A percentile compares a stretch with the other conserved stretches of the same genome.
These are phyloP conservation scores for Aurinia saxatilis DNA, from an alignment of 345 rosid genomes.

Conservation along the genomic window DNA sequence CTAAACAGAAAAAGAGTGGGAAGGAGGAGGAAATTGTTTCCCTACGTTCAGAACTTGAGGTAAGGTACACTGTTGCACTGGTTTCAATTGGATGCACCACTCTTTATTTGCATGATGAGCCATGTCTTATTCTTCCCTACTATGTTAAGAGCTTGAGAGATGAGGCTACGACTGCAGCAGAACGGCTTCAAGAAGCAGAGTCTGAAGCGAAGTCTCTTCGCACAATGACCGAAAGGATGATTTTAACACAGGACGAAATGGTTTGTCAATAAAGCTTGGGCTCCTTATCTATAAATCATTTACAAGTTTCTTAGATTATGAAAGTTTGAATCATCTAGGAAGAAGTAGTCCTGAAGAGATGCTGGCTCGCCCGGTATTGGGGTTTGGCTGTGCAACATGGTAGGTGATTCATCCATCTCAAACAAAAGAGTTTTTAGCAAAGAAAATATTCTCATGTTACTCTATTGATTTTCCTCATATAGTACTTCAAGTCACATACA, in stretches of 20 bases:
- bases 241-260: constrained; percentile 89
- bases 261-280: constrained; percentile 35
- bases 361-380: constrained; percentile 99
- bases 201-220: constrained; percentile 80
- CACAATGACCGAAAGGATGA: constrained; percentile 91
- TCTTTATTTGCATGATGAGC: constrained; percentile 17
- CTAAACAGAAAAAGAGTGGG: constrained; percentile 63
- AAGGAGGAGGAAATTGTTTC: constrained; percentile 68
- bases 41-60: constrained; percentile 80
- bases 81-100: constrained; percentile 7
- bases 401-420: constrained; percentile 33
- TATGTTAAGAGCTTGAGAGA: constrained; percentile 64
- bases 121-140: constrained; percentile 7
- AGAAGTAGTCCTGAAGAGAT: constrained; percentile 98
- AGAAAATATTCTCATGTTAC: background rate
- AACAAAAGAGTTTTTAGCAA: background rate
- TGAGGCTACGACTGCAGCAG: constrained; percentile 50
- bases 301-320: constrained; percentile 12
- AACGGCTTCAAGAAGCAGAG: constrained; percentile 78
- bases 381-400: constrained; percentile 90
- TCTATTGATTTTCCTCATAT: background rate
- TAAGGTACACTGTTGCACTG: constrained; percentile 29
- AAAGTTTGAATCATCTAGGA: constrained; percentile 44
- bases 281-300: constrained; percentile 9
- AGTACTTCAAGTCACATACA: background rate